Percentiles rank a stretch among this genome's conserved stretches.
Evolutionary conservation across 1,284 basidiomycete genomes (phyloP).

Genomic region (Coniophora puteana): DNA sequence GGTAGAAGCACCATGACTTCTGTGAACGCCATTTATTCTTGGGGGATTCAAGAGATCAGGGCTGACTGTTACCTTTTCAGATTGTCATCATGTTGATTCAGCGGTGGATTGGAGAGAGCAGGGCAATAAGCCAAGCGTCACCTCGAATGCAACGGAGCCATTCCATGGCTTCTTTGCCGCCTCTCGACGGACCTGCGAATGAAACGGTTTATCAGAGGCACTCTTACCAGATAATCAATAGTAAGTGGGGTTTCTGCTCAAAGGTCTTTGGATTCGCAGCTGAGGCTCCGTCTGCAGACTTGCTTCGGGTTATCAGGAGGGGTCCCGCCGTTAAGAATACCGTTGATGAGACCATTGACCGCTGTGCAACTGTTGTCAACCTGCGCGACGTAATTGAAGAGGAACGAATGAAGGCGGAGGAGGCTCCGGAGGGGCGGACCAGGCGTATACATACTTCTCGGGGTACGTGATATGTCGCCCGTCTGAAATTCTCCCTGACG

Average conservation of each 20-base stretch:
- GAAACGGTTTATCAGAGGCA: slow-evolving; percentile 47
- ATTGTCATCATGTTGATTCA: slow-evolving; percentile 85
- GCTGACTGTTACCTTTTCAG: slow-evolving; percentile 31
- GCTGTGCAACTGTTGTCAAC: slow-evolving; percentile 83
- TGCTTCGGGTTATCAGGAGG: slow-evolving; percentile 89
- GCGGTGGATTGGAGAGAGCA: slow-evolving; percentile 70
- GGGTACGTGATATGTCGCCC: slow-evolving; percentile 39
- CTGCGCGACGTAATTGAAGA: slow-evolving; percentile 89
- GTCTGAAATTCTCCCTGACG: slow-evolving; percentile 8
- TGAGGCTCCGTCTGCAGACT: slow-evolving; percentile 45
- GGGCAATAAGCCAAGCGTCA: slow-evolving; percentile 33
- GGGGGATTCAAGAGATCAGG: background rate
- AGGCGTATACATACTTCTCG: slow-evolving; percentile 65
- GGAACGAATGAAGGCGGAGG: slow-evolving; percentile 68
- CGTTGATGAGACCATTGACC: slow-evolving; percentile 92
- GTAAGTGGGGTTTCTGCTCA: slow-evolving; percentile 37
- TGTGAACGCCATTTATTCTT: slow-evolving; percentile 38
- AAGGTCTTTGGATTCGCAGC: background rate
- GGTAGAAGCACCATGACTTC: slow-evolving; percentile 93
- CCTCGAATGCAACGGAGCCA: slow-evolving; percentile 34
- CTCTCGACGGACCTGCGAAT: slow-evolving; percentile 21
- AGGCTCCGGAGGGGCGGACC: slow-evolving; percentile 69
- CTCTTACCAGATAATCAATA: slow-evolving; percentile 80
- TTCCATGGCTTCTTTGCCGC: slow-evolving; percentile 36
- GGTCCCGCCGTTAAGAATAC: slow-evolving; percentile 84